These are phyloP conservation scores for Lasiosphaeriaceae sp. DNA, from an alignment of 495 filamentous ascomycete species.

Conservation along the genomic window DNA sequence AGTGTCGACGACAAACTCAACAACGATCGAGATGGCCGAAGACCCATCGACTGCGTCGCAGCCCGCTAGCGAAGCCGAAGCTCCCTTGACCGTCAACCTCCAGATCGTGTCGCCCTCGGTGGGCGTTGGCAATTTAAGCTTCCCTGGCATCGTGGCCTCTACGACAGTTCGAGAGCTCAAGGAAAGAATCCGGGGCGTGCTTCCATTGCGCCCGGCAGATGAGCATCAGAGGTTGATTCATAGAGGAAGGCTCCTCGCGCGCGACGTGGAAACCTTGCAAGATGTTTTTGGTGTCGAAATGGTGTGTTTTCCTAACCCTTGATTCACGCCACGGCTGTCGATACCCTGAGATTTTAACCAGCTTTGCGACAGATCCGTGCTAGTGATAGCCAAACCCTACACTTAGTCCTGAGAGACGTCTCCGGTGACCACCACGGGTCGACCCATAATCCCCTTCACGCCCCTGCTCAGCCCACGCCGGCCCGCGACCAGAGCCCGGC, in stretches of 20 bases:
- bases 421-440: conserved; percentile 18
- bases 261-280: conserved; percentile 51
- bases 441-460: conserved; percentile 1
- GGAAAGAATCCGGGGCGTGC: conserved; percentile 50
- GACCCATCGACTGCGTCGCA: conserved; percentile 6
- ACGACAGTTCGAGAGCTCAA: conserved; percentile 61
- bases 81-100: conserved; percentile 45
- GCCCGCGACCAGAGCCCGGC: conserved; percentile 15
- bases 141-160: conserved; percentile 48
- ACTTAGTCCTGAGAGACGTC: conserved; percentile 58
- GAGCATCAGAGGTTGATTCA: conserved; percentile 64
- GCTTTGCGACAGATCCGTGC: conserved; percentile 38
- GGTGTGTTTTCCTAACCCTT: conserved; percentile 42
- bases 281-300: conserved; percentile 54
- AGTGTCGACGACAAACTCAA: neutral
- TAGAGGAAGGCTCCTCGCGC: conserved; percentile 54
- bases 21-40: conserved; percentile 15
- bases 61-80: conserved; percentile 13
- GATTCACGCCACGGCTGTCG: neutral
- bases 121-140: conserved; percentile 51
- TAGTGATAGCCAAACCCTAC: conserved; percentile 49
- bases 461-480: conserved; percentile 15
- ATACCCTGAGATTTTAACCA: conserved; percentile 6
- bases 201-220: conserved; percentile 52
- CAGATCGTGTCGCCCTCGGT: conserved; percentile 63